These are phyloP conservation scores for Breynia disticha DNA, from an alignment of 441 rosid species.

Conservation along the genomic window DNA sequence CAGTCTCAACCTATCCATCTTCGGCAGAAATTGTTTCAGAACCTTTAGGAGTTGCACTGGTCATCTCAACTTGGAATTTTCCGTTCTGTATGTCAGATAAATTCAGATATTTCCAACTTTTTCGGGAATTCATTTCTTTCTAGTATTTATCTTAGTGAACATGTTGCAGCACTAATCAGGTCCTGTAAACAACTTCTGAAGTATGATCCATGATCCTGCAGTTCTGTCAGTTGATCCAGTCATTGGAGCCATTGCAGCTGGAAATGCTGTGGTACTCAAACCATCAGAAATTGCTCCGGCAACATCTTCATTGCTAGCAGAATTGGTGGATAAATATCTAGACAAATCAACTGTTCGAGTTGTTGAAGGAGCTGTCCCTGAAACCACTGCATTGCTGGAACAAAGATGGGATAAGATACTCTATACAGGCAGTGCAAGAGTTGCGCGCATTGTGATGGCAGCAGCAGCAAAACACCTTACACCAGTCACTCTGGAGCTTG, in stretches of 20 bases:
- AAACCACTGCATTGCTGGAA: slow-evolving; percentile 52
- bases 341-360: slow-evolving; percentile 41
- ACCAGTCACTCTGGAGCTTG: slow-evolving; percentile 54
- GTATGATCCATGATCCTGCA: slow-evolving; percentile 13
- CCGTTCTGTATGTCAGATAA: slow-evolving; percentile 46
- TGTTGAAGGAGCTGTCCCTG: slow-evolving; percentile 46
- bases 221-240: slow-evolving; percentile 62
- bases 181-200: too few species aligned
- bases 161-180: too few species aligned
- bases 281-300: slow-evolving; percentile 72
- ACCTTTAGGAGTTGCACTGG: slow-evolving; percentile 71
- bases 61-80: slow-evolving; percentile 82
- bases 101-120: not conserved
- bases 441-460: slow-evolving; percentile 52
- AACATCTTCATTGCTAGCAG: slow-evolving; percentile 37
- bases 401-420: slow-evolving; percentile 35
- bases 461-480: slow-evolving; percentile 72
- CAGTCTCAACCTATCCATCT: slow-evolving; percentile 61
- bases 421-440: slow-evolving; percentile 33
- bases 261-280: slow-evolving; percentile 53
- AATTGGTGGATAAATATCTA: slow-evolving; percentile 34
- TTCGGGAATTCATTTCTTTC: not conserved
- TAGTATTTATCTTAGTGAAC: too few species aligned
- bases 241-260: slow-evolving; percentile 66
- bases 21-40: slow-evolving; percentile 75